Evolutionary conservation across 1,284 basidiomycete genomes (phyloP), one percentile per base, ranked within the genome.

Genomic region (Trametes sp.): DNA sequence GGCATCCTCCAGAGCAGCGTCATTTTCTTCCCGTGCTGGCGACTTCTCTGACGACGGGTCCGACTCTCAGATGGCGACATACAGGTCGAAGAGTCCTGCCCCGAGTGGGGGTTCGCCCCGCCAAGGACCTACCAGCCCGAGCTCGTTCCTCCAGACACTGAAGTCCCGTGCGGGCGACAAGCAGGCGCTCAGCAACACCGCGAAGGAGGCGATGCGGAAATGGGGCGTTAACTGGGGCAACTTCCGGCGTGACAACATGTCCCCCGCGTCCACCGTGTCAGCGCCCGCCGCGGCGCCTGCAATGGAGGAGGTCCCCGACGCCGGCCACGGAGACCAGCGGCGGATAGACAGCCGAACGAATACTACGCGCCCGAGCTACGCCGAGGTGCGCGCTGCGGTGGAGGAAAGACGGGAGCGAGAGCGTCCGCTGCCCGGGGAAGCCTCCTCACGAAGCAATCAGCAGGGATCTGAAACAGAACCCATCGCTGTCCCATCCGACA

Each of bases 121-220:
- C 38, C 69, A 63, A 38, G 58, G 62, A 8, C 55, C 72, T 0
- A 59, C 63, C 4, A 69, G 68, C 36, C 72, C 75, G 3, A 69
- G 70, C 28, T 78, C 77, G 14, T 88, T 91, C 77, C 84, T 93
- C 56, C 86, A 89, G n/a, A 86, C 89, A 16, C 80, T 93, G 57
- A 91, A 89, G 73, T 87, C 92, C 24, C 89, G 89, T 45, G 84
- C 89, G 0, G 84, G 84, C 16, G 94, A 96, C 75, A 95, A 94
- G 73, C 88, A 94, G 73, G 92, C 92, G 1, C 77, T 95, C 24
- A 88, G 86, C 70, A 89, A 88, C 69, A 87, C 87, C 1, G 94
- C 94, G 4, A 91, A 90, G 74, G 94, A 96, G 73, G 84, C 89
- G 14, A 88, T 96, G 81, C 88, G 89, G 58, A 95, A 95, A 74